Conservation (phyloP, 345 rosid species). For the Bruguiera parviflora region DNA sequence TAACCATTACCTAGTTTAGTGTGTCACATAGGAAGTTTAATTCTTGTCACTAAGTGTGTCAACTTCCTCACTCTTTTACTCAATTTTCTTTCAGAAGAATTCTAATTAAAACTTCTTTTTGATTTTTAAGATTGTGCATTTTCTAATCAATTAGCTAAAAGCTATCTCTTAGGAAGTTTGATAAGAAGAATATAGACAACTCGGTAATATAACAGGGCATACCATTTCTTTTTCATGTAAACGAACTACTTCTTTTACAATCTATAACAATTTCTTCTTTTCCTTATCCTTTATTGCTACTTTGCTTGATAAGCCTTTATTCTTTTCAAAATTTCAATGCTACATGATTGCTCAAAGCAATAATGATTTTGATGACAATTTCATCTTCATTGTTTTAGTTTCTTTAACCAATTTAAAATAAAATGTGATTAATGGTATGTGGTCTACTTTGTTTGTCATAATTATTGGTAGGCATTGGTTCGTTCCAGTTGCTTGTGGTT, state of each 20-base stretch:
- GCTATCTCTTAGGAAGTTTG: too few relatives aligned
- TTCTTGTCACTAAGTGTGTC: too few relatives aligned
- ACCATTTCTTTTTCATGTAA: not conserved
- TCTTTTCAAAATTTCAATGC: not conserved
- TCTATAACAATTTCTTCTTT: not conserved
- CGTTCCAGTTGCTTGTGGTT: conserved; percentile 77
- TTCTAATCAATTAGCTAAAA: too few relatives aligned
- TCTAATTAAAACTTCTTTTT: too few relatives aligned
- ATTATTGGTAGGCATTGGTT: conserved; percentile 61
- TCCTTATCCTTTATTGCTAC: not conserved
- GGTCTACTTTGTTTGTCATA: too few relatives aligned
- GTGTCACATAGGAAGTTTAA: too few relatives aligned
- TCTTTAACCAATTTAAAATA: not conserved
- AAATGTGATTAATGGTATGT: not conserved
- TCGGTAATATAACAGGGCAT: not conserved
- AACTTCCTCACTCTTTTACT: too few relatives aligned
- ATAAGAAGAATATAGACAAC: too few relatives aligned
- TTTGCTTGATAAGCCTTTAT: not conserved
- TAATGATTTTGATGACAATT: not conserved
- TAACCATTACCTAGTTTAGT: too few relatives aligned
- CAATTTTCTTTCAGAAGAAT: too few relatives aligned
- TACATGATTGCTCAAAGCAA: too few relatives aligned
- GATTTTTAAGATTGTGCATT: too few relatives aligned
- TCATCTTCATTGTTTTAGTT: not conserved
- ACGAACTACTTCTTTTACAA: not conserved